Percentiles rank a stretch among this genome's conserved stretches.
These are phyloP conservation scores for Hypomyces perniciosus DNA, from an alignment of 2,329 filamentous ascomycete species.

Conservation along the genomic window DNA sequence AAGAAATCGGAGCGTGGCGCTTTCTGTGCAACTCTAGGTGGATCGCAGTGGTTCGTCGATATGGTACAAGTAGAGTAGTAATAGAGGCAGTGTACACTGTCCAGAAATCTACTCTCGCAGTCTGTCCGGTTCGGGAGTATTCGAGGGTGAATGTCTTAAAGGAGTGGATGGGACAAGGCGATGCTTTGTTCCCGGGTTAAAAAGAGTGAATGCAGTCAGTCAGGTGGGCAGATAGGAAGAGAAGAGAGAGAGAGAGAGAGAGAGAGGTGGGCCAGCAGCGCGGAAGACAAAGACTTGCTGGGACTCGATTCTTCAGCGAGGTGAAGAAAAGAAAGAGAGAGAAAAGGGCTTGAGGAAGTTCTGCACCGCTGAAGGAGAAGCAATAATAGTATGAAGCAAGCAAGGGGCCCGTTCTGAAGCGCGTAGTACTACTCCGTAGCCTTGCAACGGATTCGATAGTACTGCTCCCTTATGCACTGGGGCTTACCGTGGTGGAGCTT, in stretches of 20 bases:
- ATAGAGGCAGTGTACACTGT: no score
- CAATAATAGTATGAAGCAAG: background rate
- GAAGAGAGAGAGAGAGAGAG: conserved; percentile 2
- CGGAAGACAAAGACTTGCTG: conserved; percentile 12
- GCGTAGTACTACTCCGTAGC: background rate
- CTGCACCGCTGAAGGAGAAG: background rate
- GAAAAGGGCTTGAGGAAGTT: background rate
- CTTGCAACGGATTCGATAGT: background rate
- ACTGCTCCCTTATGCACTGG: background rate
- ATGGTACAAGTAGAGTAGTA: no score
- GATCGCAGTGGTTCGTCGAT: no score
- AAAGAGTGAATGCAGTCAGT: conserved; percentile 8
- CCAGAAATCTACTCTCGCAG: no score
- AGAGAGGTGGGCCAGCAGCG: conserved; percentile 12
- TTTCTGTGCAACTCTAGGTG: no score
- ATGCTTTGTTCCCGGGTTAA: background rate
- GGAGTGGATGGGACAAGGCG: background rate
- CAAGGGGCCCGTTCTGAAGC: background rate
- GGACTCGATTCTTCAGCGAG: conserved; percentile 7
- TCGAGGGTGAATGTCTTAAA: no score
- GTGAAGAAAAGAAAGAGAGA: background rate
- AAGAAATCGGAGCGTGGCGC: no score
- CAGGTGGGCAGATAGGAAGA: background rate
- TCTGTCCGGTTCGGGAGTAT: no score
- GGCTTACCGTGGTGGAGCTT: background rate